These are phyloP conservation scores for Puya raimondii DNA, from an alignment of 176 grass and related monocot species.

Conservation along the genomic window DNA sequence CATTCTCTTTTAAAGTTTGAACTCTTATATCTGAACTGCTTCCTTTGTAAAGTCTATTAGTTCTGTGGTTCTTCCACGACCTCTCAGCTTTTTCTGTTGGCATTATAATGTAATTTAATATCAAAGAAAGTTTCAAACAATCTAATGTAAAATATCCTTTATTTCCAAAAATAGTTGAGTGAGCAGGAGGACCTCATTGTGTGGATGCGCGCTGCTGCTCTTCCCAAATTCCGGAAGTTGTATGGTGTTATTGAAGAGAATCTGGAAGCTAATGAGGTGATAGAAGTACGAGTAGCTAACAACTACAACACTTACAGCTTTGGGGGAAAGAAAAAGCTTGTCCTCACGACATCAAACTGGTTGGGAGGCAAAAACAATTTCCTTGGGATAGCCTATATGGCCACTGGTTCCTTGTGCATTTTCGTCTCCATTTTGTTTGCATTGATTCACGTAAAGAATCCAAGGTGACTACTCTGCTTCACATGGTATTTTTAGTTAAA, in stretches of 20 bases:
- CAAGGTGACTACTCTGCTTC: conserved; percentile 45
- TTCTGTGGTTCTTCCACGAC: too few species aligned
- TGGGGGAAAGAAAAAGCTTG: conserved; percentile 67
- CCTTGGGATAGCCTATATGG: conserved; percentile 71
- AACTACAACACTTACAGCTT: conserved; percentile 94
- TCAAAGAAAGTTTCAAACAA: too few species aligned
- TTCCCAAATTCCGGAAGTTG: conserved; percentile 80
- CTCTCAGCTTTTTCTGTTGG: too few species aligned
- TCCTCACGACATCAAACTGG: conserved; percentile 70
- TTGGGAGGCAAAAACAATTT: conserved; percentile 90
- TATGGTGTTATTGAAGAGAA: conserved; percentile 82
- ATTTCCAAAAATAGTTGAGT: conserved; percentile 45
- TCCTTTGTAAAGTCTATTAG: not conserved
- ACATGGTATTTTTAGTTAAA: not conserved
- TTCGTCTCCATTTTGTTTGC: conserved; percentile 72
- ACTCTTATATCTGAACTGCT: not conserved
- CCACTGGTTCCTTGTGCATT: conserved; percentile 50
- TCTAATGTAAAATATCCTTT: not conserved
- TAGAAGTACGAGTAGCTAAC: conserved; percentile 56
- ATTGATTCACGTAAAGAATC: conserved; percentile 71
- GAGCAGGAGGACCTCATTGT: conserved; percentile 91
- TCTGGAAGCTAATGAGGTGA: conserved; percentile 39
- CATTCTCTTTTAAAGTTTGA: too few species aligned
- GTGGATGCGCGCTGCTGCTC: conserved; percentile 86
- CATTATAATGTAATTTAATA: too few species aligned